A percentile compares a stretch with the other conserved stretches of the same genome.
Conservation (phyloP, 169 alveolate genomes). For the Plasmodium sp. region DNA sequence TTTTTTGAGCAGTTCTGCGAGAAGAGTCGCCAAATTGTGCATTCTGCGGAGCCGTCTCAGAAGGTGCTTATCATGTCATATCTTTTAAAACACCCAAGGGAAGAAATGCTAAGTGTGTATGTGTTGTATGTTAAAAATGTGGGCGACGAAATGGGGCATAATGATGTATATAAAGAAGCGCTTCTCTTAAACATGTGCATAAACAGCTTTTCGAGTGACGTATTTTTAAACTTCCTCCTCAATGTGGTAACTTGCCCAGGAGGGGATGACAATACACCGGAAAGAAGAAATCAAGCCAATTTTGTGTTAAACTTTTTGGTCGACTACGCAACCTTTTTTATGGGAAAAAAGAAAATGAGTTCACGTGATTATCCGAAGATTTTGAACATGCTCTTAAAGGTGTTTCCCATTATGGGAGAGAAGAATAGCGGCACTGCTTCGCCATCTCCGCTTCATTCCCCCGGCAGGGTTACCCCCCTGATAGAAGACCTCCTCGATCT, state of each 20-base stretch:
- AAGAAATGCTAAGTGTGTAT: conserved; percentile 37
- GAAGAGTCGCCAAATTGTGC: conserved; percentile 23
- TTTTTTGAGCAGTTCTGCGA: conserved; percentile 43
- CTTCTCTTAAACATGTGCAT: conserved; percentile 46
- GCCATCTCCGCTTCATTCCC: neutral
- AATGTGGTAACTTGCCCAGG: neutral
- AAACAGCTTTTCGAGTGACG: conserved; percentile 51
- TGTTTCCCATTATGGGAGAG: neutral
- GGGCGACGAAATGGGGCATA: conserved; percentile 22
- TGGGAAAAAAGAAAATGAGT: conserved; percentile 18
- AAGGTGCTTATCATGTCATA: conserved; percentile 46
- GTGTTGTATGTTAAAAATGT: conserved; percentile 9
- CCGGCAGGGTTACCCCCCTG: neutral
- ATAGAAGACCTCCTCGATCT: neutral
- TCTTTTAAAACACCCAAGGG: conserved; percentile 43
- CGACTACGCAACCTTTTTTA: conserved; percentile 40
- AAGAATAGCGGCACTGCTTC: neutral
- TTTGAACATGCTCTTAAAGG: conserved; percentile 32
- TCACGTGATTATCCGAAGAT: conserved; percentile 70
- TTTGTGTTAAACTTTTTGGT: conserved; percentile 19
- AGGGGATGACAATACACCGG: neutral
- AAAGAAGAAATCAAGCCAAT: conserved; percentile 9
- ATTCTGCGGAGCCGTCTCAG: conserved; percentile 40
- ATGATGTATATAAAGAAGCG: conserved; percentile 16
- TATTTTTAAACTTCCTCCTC: conserved; percentile 26